Evolutionary conservation across 1,284 basidiomycete genomes (phyloP), one percentile per base, ranked within the genome.

Genomic region (Ganoderma resinaceum): DNA sequence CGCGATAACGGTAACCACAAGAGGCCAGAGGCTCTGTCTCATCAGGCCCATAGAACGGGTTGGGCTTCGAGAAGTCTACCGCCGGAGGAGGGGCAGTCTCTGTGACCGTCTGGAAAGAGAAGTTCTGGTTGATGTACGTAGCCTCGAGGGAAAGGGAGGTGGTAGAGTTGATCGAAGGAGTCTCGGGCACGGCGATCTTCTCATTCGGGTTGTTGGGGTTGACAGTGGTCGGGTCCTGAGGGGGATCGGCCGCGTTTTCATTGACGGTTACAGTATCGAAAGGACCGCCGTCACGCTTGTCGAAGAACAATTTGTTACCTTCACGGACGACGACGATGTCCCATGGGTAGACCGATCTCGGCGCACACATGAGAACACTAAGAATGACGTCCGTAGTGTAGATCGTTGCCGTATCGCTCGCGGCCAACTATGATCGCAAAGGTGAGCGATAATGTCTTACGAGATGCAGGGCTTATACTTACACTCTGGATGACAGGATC

Each of bases 91-190:
- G 86, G 6, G 84, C 75, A 53, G 81, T 87, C 80, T 97, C 95
- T 72, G 90, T 87, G 66, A 98, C 97, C 60, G 96, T 92, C 82
- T 99, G 98, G 86, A 97, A 98, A 37, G 94, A 92, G 79, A 99
- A 99, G 84, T 99, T 99, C 81, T 98, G 96, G 85, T 99, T 99
- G 86, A 99, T 95, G 82, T 98, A 99, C 40, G 97, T 99, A 14
- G 98, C 98, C 81, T 99, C 98, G 57, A 99, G 87, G 2, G 96
- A 97, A 61, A 99, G 87, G 1, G 95, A 96, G 1, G 95, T 95
- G 2, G 97, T 95, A 16, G 95, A 91, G 84, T 99, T 99, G 83
- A 98, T 96, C 0, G 92, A 88, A 16, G 91, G 88, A 0, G 82
- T 80, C 70, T 96, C 95, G 49, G 89, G 88, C 20, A 83, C 81